These are phyloP conservation scores for Alternaria atra DNA, from an alignment of 2,329 filamentous ascomycete species.

Conservation along the genomic window DNA sequence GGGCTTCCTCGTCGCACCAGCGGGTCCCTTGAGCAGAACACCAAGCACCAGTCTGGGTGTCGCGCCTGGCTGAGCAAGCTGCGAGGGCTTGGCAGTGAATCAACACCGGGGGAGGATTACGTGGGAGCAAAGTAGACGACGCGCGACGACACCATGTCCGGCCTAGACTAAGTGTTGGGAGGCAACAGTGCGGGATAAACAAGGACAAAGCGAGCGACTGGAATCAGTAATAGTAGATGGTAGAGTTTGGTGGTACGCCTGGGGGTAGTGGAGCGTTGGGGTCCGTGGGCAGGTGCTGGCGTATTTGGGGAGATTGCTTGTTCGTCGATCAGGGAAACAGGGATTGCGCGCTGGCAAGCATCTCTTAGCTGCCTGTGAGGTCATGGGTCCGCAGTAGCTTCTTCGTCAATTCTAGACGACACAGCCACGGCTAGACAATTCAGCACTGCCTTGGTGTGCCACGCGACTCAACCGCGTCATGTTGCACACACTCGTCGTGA, in stretches of 20 bases:
- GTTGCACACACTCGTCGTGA: constrained; percentile 15
- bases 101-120: constrained; percentile 30
- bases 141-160: constrained; percentile 38
- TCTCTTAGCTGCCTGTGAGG: constrained; percentile 11
- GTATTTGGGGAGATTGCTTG: constrained; percentile 22
- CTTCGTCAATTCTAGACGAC: not conserved
- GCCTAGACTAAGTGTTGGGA: constrained; percentile 1
- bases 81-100: constrained; percentile 28
- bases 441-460: constrained; percentile 3
- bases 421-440: not conserved
- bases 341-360: constrained; percentile 19
- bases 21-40: constrained; percentile 11
- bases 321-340: constrained; percentile 25
- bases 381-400: constrained; percentile 7
- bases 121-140: constrained; percentile 37
- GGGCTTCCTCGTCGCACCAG: constrained; percentile 33
- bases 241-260: constrained; percentile 2
- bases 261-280: constrained; percentile 12
- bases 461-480: constrained; percentile 28
- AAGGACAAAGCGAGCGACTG: constrained; percentile 1
- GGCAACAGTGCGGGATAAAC: constrained; percentile 11
- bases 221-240: not conserved
- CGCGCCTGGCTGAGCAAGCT: constrained; percentile 21
- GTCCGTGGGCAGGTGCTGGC: constrained; percentile 9
- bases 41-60: constrained; percentile 21